Base-by-base conservation (phyloP, 345 rosid species). In the Laguncularia racemosa region DNA sequence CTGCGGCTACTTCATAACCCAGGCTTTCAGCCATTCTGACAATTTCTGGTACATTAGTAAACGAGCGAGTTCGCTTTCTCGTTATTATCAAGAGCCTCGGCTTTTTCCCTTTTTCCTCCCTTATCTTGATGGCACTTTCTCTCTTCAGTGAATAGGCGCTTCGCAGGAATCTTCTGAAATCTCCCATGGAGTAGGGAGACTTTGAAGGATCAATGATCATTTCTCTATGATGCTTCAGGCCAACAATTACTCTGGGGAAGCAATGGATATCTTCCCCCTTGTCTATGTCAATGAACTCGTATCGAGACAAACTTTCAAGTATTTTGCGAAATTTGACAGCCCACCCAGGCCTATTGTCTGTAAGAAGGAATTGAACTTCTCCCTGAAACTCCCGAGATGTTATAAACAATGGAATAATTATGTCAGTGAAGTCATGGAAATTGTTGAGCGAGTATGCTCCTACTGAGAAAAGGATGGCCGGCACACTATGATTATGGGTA, bases 351-450 rank as follows among this genome's bases (percentile, higher is more conserved):
- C 52, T 59, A 33, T 48, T 68, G 67, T 84, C 55, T 14, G 93
- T 81, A n/a, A 89, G 61, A 16, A 86, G 78, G 60, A 92, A 76
- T 33, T 84, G 74, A 5, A 86, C 91, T 16, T 80, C 68, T n/a
- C 93, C 82, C 33, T 76, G 66, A 40, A 81, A 89, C 14, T 60
- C 57, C 20, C 85, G 64, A 0, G 88, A 73, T 28, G 89, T 86
- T 45, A 76, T 61, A 65, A 55, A 86, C 0, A 86, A 70, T 0
- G 98, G 96, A 58, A 86, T 55, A 48, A 92, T 60, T 12, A 84
- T 58, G 57, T 92, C 96, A 1, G 91, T 74, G 74, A 86, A 89
- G 58, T 82, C 89, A n/a, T 89, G 96, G 57, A 78, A 89, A 61
- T 83, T 79, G 74, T 92, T 89, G 13, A 85, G 81, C 3, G 95